Base-by-base conservation (phyloP, 345 rosid genomes). In the Odontarrhena argentea region DNA sequence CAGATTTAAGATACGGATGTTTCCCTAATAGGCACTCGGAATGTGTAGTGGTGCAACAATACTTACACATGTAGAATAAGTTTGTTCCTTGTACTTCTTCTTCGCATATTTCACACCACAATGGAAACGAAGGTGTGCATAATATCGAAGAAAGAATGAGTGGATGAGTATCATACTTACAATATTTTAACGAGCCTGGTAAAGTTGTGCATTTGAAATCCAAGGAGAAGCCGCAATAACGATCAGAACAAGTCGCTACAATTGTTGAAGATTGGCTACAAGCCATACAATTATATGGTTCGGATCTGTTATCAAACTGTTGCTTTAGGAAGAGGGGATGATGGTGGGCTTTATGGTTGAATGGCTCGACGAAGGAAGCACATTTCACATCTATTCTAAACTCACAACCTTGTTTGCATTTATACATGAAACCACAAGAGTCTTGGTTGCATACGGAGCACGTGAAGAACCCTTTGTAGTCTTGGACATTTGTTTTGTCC, bases 351-450 rank as follows among this genome's bases (percentile, higher is more conserved):
- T 18, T 3, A 12, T 22, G 35, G 18, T 41, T 0, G 11, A 58
- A 42, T 42, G 63, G 63, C 6, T 42, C 50, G 4, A 1, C 12
- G 38, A 37, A 18, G 1, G 56, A 55, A 67, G 63, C 71, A 55
- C 63, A 67, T 3, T 13, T 67, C 2, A 38, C 55, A 36, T 67
- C 71, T 11, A 46, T 44, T 46, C 35, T 45, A 12, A 45, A 67
- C 2, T 0, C 37, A 67, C 63, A 45, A 7, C 44, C 44, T 6
- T 67, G 8, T 43, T 55, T 13, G 25, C 71, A 67, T 1, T 1
- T 30, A 7, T 67, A 67, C 63, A 67, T 46, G 55, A 55, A 55
- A 4, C 71, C 71, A 12, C 71, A 55, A 3, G 63, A 55, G 2
- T 35, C 37, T 45, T 25, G 36, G 3, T 22, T 7, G 24, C 63